phyloP scores from a whole-genome alignment of 2,329 filamentous ascomycete genomes.

The Canariomyces notabilis region DNA sequence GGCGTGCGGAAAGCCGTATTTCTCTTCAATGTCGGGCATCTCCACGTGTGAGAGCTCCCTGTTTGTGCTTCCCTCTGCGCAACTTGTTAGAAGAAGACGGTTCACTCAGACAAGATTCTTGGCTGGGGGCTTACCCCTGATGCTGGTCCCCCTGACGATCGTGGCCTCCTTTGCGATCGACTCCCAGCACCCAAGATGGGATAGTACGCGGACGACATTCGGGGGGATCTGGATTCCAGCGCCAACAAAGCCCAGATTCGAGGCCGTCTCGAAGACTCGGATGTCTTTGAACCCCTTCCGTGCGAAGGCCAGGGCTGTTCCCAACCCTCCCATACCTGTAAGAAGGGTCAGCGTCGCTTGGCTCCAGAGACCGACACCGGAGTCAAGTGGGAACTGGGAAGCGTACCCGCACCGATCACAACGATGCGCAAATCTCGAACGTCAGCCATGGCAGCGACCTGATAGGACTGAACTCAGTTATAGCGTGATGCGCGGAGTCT shows the following conservation, averaged over 20 bases:
- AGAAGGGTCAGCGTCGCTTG: not conserved
- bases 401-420: constrained; percentile 31
- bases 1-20: constrained; percentile 73
- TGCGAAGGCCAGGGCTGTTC: constrained; percentile 66
- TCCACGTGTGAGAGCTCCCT: constrained; percentile 66
- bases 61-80: constrained; percentile 59
- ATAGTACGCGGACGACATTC: constrained; percentile 73
- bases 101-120: not conserved
- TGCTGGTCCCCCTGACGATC: constrained; percentile 65
- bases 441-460: constrained; percentile 23
- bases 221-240: constrained; percentile 81
- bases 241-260: constrained; percentile 72
- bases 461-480: too few relatives aligned
- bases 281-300: constrained; percentile 71
- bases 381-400: not conserved
- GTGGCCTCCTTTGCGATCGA: constrained; percentile 67
- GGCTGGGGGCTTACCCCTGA: constrained; percentile 50
- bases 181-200: constrained; percentile 67
- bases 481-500: too few relatives aligned
- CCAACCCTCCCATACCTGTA: constrained; percentile 72
- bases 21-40: constrained; percentile 60
- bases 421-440: constrained; percentile 29
- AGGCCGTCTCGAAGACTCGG: constrained; percentile 68
- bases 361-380: not conserved
- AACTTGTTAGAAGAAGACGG: not conserved